A percentile compares a stretch with the other conserved stretches of the same genome.
phyloP scores from a whole-genome alignment of 2,329 filamentous ascomycete genomes.

The Trichoderma lentiforme region DNA sequence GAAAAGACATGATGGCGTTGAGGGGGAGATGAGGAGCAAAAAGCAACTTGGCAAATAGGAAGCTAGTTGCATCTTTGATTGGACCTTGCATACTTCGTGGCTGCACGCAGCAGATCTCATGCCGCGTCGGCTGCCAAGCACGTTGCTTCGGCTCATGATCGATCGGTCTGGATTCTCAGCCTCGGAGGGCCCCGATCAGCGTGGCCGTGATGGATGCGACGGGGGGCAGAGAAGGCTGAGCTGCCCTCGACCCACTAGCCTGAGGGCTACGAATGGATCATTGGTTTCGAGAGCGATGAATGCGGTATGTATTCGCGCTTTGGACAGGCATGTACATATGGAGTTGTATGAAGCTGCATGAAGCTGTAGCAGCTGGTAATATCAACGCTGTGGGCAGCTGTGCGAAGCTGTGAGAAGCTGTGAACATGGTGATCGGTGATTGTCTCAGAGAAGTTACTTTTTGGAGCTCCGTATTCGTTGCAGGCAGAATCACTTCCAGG shows the following conservation, averaged over 20 bases:
- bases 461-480: not conserved
- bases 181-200: slow-evolving; percentile 4
- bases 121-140: not conserved
- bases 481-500: not conserved
- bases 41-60: not conserved
- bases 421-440: not conserved
- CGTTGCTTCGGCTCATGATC: not conserved
- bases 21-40: slow-evolving; percentile 4
- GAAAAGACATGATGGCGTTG: not conserved
- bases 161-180: slow-evolving; percentile 9
- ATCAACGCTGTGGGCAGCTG: not conserved
- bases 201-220: not conserved
- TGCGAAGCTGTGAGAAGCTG: not conserved
- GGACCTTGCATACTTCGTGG: not conserved
- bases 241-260: not conserved
- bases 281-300: not conserved
- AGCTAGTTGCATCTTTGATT: not conserved
- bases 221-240: not conserved
- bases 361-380: not conserved
- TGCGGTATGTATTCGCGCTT: slow-evolving; percentile 2
- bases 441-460: not conserved
- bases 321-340: not conserved
- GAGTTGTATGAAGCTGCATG: not conserved
- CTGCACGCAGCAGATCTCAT: not conserved
- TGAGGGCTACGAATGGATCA: not conserved